Conservation (phyloP, 23 red algal species). For the Gracilaria gracilis region DNA sequence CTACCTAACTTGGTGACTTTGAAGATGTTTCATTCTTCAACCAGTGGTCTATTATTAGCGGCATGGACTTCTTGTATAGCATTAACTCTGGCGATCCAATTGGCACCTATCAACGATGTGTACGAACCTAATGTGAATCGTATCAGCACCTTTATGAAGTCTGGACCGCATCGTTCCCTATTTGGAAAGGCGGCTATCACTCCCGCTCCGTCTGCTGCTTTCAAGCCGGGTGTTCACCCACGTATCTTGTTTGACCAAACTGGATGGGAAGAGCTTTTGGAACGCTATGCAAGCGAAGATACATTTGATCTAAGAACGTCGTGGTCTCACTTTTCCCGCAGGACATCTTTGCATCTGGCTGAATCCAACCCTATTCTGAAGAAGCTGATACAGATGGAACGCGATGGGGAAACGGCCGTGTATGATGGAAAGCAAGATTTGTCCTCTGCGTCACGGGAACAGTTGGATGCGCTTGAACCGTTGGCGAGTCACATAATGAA, state of each 20-base stretch:
- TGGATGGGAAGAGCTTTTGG: conserved; percentile 27
- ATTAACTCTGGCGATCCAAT: neutral
- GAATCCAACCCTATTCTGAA: neutral
- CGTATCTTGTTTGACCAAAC: conserved; percentile 12
- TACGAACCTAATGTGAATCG: neutral
- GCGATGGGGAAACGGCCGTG: neutral
- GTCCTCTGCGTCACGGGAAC: neutral
- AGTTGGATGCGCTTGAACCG: conserved; percentile 17
- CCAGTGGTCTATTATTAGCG: neutral
- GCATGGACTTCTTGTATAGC: neutral
- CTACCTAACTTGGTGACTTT: neutral
- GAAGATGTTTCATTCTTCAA: neutral
- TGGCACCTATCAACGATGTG: neutral
- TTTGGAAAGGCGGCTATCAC: conserved; percentile 40
- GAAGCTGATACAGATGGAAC: conserved; percentile 20
- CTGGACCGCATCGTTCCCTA: neutral
- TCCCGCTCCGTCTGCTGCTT: conserved; percentile 37
- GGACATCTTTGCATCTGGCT: conserved; percentile 1
- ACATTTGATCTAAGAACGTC: conserved; percentile 11
- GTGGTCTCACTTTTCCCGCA: conserved; percentile 28
- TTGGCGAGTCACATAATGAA: conserved; percentile 22
- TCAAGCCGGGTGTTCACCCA: conserved; percentile 29
- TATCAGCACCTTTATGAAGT: conserved; percentile 5
- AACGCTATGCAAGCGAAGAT: conserved; percentile 27
- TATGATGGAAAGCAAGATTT: neutral